These are phyloP conservation scores for Trichoderma atrobrunneum DNA, from an alignment of 2,329 filamentous ascomycete species.

Conservation along the genomic window DNA sequence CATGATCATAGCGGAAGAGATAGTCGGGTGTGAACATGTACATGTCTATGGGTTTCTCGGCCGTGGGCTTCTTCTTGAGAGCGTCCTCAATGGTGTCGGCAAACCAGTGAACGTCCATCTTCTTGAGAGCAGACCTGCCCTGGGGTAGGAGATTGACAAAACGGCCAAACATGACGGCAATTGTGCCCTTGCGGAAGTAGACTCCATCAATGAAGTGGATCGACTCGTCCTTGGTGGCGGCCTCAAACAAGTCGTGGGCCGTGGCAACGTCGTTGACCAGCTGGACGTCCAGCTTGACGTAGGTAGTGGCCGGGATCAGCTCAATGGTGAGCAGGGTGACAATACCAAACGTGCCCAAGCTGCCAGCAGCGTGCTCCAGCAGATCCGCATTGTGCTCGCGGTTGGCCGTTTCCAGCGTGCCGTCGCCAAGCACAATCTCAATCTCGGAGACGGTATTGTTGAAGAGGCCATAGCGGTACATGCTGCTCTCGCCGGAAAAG, in stretches of 20 bases:
- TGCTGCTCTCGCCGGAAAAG: slow-evolving; percentile 55
- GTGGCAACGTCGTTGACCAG: slow-evolving; percentile 33
- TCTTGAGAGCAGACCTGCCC: slow-evolving; percentile 42
- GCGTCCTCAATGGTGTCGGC: slow-evolving; percentile 30
- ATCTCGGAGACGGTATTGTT: slow-evolving; percentile 50
- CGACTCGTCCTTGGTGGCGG: slow-evolving; percentile 25
- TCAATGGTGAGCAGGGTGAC: slow-evolving; percentile 53
- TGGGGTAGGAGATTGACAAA: slow-evolving; percentile 42
- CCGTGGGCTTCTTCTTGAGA: slow-evolving; percentile 27
- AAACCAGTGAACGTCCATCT: slow-evolving; percentile 34
- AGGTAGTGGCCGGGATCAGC: slow-evolving; percentile 46
- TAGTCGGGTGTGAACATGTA: slow-evolving; percentile 49
- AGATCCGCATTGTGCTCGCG: slow-evolving; percentile 46
- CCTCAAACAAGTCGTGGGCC: slow-evolving; percentile 38
- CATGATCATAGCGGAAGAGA: slow-evolving; percentile 56
- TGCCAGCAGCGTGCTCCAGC: slow-evolving; percentile 51
- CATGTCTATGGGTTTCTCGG: slow-evolving; percentile 23
- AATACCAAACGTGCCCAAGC: slow-evolving; percentile 56
- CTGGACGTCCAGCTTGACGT: slow-evolving; percentile 50
- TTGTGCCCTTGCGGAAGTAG: slow-evolving; percentile 44
- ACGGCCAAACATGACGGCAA: slow-evolving; percentile 51
- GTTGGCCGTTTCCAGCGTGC: slow-evolving; percentile 47
- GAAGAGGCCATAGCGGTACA: slow-evolving; percentile 57
- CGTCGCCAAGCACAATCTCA: slow-evolving; percentile 55
- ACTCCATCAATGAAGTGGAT: slow-evolving; percentile 59